Conservation (phyloP, 2,329 filamentous ascomycete species). For the Waltergamsia citrina region DNA sequence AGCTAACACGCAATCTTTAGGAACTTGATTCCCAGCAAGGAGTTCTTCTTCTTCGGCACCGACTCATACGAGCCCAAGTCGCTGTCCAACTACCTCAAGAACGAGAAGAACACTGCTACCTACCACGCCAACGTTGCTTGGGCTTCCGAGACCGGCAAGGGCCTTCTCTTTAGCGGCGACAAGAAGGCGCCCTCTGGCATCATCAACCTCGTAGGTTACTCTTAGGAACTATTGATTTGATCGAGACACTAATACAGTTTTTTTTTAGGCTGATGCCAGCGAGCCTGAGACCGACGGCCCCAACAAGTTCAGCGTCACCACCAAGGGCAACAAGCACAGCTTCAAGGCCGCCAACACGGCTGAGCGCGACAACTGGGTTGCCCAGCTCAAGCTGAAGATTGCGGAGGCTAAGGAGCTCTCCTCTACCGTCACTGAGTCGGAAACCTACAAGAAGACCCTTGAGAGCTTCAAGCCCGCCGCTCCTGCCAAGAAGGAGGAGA, state of each 20-base stretch:
- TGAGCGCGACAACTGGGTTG: constrained; percentile 90
- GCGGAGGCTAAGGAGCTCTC: constrained; percentile 77
- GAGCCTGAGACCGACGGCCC: constrained; percentile 69
- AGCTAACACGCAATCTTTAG: constrained; percentile 33
- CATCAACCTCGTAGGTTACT: constrained; percentile 80
- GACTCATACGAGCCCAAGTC: constrained; percentile 67
- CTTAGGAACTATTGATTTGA: no score
- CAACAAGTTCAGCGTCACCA: constrained; percentile 77
- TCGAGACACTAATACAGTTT: constrained; percentile 17
- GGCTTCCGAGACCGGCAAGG: constrained; percentile 90
- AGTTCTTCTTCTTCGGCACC: constrained; percentile 79
- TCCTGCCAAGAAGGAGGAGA: constrained; percentile 30
- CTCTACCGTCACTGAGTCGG: constrained; percentile 63
- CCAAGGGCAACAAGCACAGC: constrained; percentile 81
- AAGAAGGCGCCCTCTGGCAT: constrained; percentile 74
- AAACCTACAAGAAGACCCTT: constrained; percentile 80
- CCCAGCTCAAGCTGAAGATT: constrained; percentile 72
- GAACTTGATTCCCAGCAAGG: constrained; percentile 85
- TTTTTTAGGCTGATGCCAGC: constrained; percentile 46
- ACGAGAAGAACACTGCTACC: constrained; percentile 70
- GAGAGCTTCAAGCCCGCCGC: constrained; percentile 54
- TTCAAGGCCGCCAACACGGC: constrained; percentile 71
- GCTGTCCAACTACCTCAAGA: constrained; percentile 69
- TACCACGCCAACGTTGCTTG: constrained; percentile 77
- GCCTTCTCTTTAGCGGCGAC: constrained; percentile 84